A percentile compares a stretch with the other conserved stretches of the same genome.
Evolutionary conservation across 805 yeast genomes (phyloP).

Genomic region (Candida awuae): DNA sequence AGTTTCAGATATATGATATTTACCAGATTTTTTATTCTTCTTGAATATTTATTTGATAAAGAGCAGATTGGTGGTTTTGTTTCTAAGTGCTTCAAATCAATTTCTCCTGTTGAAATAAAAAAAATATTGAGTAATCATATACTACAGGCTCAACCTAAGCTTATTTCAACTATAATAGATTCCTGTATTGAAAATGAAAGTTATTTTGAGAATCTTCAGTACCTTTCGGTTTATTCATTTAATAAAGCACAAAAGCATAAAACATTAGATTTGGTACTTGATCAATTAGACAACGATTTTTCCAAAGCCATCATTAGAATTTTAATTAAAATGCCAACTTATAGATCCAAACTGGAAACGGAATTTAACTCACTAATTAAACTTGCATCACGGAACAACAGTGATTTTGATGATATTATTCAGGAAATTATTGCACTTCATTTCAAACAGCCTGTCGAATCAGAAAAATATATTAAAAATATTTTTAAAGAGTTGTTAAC

Average conservation of each 20-base stretch:
- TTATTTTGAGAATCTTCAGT: conserved; percentile 1
- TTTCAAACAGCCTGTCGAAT: conserved; percentile 27
- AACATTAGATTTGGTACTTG: conserved; percentile 20
- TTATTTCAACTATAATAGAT: conserved; percentile 25
- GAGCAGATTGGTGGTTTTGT: no score
- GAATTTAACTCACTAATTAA: conserved; percentile 11
- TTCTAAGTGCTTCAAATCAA: no score
- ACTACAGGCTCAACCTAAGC: conserved; percentile 40
- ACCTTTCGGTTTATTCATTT: conserved; percentile 46
- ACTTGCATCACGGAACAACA: conserved; percentile 9
- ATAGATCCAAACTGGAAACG: conserved; percentile 43
- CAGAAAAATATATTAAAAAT: conserved; percentile 17
- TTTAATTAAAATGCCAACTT: conserved; percentile 44
- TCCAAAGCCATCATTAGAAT: conserved; percentile 24
- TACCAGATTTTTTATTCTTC: conserved; percentile 50
- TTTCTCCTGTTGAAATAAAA: no score
- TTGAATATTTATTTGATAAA: conserved; percentile 27
- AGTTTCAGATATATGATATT: conserved; percentile 26
- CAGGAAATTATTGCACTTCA: conserved; percentile 34
- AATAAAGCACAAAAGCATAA: conserved; percentile 29
- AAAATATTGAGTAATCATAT: conserved; percentile 30
- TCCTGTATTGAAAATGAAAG: conserved; percentile 1
- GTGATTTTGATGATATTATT: conserved; percentile 21
- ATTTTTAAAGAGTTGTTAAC: conserved; percentile 5
- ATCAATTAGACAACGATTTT: conserved; percentile 2